Evolutionary conservation across 345 rosid genomes (phyloP), one percentile per base, ranked within the genome.

Genomic region (sweet orange (Citrus sinensis)): DNA sequence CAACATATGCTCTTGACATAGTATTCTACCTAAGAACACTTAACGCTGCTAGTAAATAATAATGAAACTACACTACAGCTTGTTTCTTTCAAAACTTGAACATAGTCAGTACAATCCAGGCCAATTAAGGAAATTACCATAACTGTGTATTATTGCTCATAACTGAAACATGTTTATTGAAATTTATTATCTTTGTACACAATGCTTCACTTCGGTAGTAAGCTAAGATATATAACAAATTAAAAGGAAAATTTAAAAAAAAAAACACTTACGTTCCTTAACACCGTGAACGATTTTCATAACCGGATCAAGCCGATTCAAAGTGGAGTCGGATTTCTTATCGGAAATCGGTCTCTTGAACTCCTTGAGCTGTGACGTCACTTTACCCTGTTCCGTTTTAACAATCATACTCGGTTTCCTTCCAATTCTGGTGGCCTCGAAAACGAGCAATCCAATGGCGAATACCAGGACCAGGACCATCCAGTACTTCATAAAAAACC

Each of bases 401-500:
- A 32, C 78, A n/a, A 42, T 82, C 46, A 72, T 20, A 55, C 76
- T 69, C 4, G 89, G 80, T 56, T 79, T 83, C 46, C 73, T 80
- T 4, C 88, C 91, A 74, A 95, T 87, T 71, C 91, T 87, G 0
- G 89, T 85, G 67, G 90, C 92, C 88, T 93, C 93, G 34, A 87
- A 92, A 30, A 89, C 46, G 7, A 95, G 88, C 76, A 95, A 77
- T 4, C 81, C 91, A 42, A 83, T 84, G 0, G 92, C 92, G 0
- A 86, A 88, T 24, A 90, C 82, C 70, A 91, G 80, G 73, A 95
- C 72, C 54, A 92, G 72, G 49, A 90, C 34, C 30, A 78, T 81
- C 98, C 98, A 93, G 82, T 89, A 90, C 71, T 73, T 90, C 5
- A 89, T 70, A 76, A 93, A 76, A 54, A 89, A 81, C 83, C 93